Conservation (phyloP, 306 rosid genomes). For the Carpinus viminea region DNA sequence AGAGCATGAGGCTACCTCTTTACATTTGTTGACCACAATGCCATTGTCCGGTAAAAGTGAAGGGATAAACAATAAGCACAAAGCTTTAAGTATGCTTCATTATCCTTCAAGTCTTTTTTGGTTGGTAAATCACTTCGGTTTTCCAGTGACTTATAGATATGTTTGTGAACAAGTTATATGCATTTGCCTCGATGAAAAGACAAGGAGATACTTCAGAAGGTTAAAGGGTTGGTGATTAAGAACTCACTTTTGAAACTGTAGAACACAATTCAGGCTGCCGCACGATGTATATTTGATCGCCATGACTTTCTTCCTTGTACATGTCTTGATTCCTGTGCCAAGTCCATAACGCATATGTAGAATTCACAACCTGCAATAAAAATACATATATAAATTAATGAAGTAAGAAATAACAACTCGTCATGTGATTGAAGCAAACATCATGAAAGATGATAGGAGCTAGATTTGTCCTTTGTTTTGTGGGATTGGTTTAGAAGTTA, state of each 20-base stretch:
- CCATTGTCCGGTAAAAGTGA: not conserved
- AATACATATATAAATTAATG: not conserved
- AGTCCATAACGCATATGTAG: slow-evolving; percentile 84
- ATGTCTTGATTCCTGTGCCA: slow-evolving; percentile 90
- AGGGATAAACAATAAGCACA: too few relatives aligned
- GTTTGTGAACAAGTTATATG: not conserved
- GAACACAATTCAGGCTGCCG: slow-evolving; percentile 72
- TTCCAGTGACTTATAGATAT: not conserved
- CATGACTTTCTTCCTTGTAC: slow-evolving; percentile 55
- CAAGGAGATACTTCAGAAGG: not conserved
- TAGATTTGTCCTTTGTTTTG: too few relatives aligned
- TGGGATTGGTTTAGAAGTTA: too few relatives aligned
- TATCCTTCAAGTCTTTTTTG: too few relatives aligned
- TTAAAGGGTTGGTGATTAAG: slow-evolving; percentile 25
- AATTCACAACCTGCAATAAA: slow-evolving; percentile 66
- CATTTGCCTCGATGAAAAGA: slow-evolving; percentile 1
- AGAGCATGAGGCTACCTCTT: not conserved
- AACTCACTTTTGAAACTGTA: slow-evolving; percentile 40
- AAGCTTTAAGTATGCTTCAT: too few relatives aligned
- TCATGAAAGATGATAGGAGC: too few relatives aligned
- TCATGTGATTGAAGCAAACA: not conserved
- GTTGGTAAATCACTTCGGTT: not conserved
- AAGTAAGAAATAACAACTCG: slow-evolving; percentile 10
- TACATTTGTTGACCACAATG: not conserved
- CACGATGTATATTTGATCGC: slow-evolving; percentile 82